Evolutionary conservation across 2,329 filamentous ascomycete genomes (phyloP).

Genomic region (Helotiales sp.): DNA sequence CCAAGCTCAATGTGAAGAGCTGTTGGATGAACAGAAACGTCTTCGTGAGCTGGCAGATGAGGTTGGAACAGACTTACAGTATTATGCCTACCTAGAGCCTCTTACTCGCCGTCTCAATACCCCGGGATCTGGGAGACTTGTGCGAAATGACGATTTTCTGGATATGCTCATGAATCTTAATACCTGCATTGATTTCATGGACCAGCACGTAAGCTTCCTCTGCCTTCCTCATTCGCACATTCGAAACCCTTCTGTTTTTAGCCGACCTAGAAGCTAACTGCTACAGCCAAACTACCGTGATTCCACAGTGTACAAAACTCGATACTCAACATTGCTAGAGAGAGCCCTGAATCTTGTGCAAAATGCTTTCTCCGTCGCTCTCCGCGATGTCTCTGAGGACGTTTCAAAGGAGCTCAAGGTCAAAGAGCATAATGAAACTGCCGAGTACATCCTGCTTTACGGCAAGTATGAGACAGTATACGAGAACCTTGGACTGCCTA

Average conservation of each 20-base stretch:
- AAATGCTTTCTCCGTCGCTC: constrained; percentile 29
- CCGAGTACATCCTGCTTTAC: constrained; percentile 72
- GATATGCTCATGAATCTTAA: constrained; percentile 89
- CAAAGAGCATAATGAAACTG: constrained; percentile 71
- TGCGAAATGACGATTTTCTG: constrained; percentile 82
- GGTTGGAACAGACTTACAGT: constrained; percentile 87
- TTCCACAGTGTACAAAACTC: constrained; percentile 82
- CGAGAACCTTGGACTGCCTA: constrained; percentile 59
- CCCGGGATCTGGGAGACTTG: constrained; percentile 83
- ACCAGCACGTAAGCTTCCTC: constrained; percentile 68
- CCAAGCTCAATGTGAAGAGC: constrained; percentile 86
- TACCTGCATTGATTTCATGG: constrained; percentile 92
- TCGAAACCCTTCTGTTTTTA: constrained; percentile 18
- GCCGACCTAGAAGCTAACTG: constrained; percentile 24
- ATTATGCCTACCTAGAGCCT: constrained; percentile 91
- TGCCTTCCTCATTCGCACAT: neutral
- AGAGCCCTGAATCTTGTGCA: constrained; percentile 58
- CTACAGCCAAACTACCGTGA: constrained; percentile 79
- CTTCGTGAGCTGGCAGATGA: constrained; percentile 81
- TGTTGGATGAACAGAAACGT: constrained; percentile 80
- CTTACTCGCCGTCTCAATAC: constrained; percentile 90
- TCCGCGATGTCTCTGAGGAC: constrained; percentile 63
- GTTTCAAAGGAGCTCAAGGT: constrained; percentile 64
- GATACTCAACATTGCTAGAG: constrained; percentile 81
- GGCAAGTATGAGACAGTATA: constrained; percentile 67